These are phyloP conservation scores for Colletotrichum plurivorum DNA, from an alignment of 2,329 filamentous ascomycete genomes.

Conservation along the genomic window DNA sequence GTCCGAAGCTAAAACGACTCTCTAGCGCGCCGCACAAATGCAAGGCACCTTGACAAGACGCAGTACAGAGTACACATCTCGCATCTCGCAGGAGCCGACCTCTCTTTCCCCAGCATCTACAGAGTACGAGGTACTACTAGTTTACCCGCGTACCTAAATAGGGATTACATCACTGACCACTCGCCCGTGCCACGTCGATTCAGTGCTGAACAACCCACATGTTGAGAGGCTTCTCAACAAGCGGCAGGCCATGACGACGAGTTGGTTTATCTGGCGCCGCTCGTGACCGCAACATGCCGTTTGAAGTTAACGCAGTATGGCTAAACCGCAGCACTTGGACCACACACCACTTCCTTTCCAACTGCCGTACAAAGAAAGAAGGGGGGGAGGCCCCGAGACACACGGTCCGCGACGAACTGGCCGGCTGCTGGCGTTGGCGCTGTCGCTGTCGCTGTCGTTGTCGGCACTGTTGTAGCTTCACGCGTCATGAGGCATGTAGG, in stretches of 20 bases:
- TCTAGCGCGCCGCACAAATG: conserved; percentile 33
- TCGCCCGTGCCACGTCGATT: too few species aligned
- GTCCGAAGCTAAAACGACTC: conserved; percentile 36
- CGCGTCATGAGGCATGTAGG: too few species aligned
- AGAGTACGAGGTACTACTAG: not conserved
- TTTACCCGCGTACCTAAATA: too few species aligned
- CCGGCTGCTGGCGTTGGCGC: conserved; percentile 8
- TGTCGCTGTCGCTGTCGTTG: too few species aligned
- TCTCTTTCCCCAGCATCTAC: not conserved
- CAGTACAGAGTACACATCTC: conserved; percentile 14
- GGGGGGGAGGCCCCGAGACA: conserved; percentile 3
- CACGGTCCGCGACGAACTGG: conserved; percentile 18
- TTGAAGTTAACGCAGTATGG: conserved; percentile 23
- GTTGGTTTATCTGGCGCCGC: conserved; percentile 19
- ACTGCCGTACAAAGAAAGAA: conserved; percentile 9
- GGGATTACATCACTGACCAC: too few species aligned
- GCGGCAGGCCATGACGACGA: conserved; percentile 19
- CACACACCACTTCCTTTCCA: conserved; percentile 21
- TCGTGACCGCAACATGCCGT: conserved; percentile 21
- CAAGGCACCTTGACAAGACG: conserved; percentile 33
- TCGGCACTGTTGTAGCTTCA: too few species aligned
- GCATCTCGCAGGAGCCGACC: not conserved
- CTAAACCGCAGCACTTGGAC: conserved; percentile 1
- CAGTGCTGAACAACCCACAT: too few species aligned
- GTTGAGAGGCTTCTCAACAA: too few species aligned